phyloP scores from a whole-genome alignment of 129 eudicot species.

The Artemisia tridentata region DNA sequence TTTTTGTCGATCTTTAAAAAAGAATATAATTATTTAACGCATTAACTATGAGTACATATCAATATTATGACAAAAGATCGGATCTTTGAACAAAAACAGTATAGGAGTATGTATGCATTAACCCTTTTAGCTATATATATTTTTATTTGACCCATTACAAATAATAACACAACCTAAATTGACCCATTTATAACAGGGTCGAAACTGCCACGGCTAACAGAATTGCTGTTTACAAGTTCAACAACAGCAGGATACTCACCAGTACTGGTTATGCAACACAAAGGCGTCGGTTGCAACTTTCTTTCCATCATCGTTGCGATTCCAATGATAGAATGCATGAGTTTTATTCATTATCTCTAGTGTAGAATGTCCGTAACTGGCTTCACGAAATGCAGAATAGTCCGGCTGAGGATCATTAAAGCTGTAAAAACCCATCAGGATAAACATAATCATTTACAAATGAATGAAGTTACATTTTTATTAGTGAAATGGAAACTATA shows the following conservation, averaged over 20 bases:
- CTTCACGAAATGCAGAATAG: constrained; percentile 92
- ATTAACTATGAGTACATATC: neutral
- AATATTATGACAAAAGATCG: too few relatives aligned
- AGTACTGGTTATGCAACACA: constrained; percentile 68
- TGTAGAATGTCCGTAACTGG: constrained; percentile 91
- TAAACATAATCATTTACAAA: constrained; percentile 3
- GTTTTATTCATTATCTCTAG: constrained; percentile 84
- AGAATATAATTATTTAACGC: neutral
- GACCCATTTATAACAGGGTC: too few relatives aligned
- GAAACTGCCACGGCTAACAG: too few relatives aligned
- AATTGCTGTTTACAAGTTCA: neutral
- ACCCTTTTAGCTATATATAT: too few relatives aligned
- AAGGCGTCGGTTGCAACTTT: constrained; percentile 66
- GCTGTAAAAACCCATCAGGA: constrained; percentile 30
- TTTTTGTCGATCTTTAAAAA: neutral
- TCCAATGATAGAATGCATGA: constrained; percentile 90
- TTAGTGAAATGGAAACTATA: neutral
- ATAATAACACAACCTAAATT: too few relatives aligned
- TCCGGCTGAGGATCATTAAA: constrained; percentile 90
- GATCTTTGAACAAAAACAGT: too few relatives aligned
- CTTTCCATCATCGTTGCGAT: constrained; percentile 92
- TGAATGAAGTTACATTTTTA: neutral
- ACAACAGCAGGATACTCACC: constrained; percentile 49
- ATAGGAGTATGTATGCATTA: too few relatives aligned
- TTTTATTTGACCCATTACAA: too few relatives aligned